Conservation (phyloP, 208 protist genomes). For the Naegleria gruberi region DNA sequence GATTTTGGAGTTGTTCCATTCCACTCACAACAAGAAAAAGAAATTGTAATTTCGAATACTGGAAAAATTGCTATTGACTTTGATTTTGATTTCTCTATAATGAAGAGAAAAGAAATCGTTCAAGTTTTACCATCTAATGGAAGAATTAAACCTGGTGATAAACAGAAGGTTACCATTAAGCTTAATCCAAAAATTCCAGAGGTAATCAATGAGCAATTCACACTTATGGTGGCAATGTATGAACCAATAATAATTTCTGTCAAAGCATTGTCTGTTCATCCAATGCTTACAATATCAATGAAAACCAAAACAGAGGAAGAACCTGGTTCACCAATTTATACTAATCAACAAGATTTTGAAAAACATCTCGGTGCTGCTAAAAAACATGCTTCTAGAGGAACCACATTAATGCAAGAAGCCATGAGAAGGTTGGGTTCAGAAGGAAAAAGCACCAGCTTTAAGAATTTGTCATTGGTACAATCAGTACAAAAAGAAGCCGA, state of each 20-base stretch:
- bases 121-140: slow-evolving; percentile 63
- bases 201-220: slow-evolving; percentile 62
- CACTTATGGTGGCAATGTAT: slow-evolving; percentile 77
- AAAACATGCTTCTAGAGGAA: not conserved
- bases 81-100: slow-evolving; percentile 47
- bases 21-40: slow-evolving; percentile 53
- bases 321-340: too few relatives aligned
- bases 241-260: slow-evolving; percentile 73
- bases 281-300: slow-evolving; percentile 28
- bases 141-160: slow-evolving; percentile 57
- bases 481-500: not conserved
- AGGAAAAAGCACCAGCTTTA: not conserved
- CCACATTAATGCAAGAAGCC: not conserved
- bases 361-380: not conserved
- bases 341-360: not conserved
- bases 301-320: not conserved
- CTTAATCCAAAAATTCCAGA: slow-evolving; percentile 72
- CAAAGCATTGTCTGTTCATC: slow-evolving; percentile 57
- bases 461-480: not conserved
- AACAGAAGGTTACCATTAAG: slow-evolving; percentile 51
- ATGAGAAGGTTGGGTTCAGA: not conserved
- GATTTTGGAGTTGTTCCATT: slow-evolving; percentile 78
- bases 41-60: slow-evolving; percentile 72
- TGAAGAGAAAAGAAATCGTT: slow-evolving; percentile 53
- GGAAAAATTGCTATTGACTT: slow-evolving; percentile 73